Base-by-base conservation (phyloP, 1,139 yeast genomes). In the Pichia norvegensis region DNA sequence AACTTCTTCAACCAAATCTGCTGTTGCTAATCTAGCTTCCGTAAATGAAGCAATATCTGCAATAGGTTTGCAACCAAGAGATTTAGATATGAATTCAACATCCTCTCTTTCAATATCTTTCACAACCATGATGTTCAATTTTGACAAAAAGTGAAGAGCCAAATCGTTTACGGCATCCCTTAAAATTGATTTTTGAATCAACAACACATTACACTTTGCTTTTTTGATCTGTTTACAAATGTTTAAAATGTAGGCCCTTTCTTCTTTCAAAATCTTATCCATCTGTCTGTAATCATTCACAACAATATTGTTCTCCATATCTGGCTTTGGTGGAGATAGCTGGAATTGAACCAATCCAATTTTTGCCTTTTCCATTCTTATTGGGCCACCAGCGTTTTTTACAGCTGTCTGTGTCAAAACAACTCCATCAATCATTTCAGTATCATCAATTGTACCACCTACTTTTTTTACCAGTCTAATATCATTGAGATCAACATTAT, bases 241-340 rank as follows among this genome's bases (percentile, higher is more conserved):
- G 66, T 92, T 90, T 62, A 92, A 76, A 62, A 92, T 70, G 64
- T 92, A 92, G 27, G 95, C 94, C 64, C 99, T 81, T 72, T 92
- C 99, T 67, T 92, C 99, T 64, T 94, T 94, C 62, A 92, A 74
- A 57, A 92, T 92, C 71, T 90, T 92, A 68, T 92, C 99, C 99
- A 92, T 92, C 67, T 94, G 98, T 68, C 98, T 79, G 70, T 92
- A 92, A 66, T 92, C 99, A 63, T 86, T 92, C 46, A 92, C 97
- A 45, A 94, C 95, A 48, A 92, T 94, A 63, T 90, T 92, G 64
- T 92, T 92, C 68, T 92, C 98, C 84, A 94, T 86, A 63, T 92
- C 99, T 36, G 99, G 99, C 65, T 92, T 92, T 57, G 99, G 99
- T 39, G 99, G 98, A 29, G 97, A 88, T 52, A 92, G 73, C 68